Evolutionary conservation across 2,329 filamentous ascomycete genomes (phyloP).

Genomic region (Neospermospora avenae): DNA sequence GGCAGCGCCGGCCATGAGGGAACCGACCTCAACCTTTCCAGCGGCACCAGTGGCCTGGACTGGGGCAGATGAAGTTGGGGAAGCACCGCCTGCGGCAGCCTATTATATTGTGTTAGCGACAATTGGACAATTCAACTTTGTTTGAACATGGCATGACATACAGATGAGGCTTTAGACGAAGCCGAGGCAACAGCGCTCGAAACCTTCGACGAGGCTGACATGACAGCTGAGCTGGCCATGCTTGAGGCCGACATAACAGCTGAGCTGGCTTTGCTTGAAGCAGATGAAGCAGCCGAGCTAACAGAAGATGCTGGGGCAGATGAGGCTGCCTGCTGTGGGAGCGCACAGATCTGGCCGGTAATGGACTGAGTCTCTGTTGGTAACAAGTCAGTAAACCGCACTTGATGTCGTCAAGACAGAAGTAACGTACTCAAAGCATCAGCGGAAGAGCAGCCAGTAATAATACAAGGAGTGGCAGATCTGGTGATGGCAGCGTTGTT

Average conservation of each 20-base stretch:
- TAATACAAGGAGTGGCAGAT: constrained; percentile 25
- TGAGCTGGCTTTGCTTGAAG: neutral
- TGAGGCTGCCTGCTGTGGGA: neutral
- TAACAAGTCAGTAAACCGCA: neutral
- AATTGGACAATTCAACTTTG: neutral
- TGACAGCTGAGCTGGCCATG: neutral
- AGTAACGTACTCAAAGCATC: constrained; percentile 27
- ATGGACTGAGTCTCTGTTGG: constrained; percentile 18
- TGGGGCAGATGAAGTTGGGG: constrained; percentile 3
- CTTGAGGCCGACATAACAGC: neutral
- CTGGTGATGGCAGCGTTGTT: constrained; percentile 19
- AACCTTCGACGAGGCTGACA: neutral
- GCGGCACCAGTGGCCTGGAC: constrained; percentile 4
- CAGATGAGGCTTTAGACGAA: constrained; percentile 8
- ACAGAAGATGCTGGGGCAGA: constrained; percentile 3
- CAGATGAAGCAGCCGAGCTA: neutral
- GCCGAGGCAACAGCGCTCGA: neutral
- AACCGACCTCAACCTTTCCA: constrained; percentile 12
- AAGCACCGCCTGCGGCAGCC: neutral
- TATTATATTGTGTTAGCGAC: neutral
- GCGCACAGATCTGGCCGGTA: constrained; percentile 21
- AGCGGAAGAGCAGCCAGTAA: constrained; percentile 15
- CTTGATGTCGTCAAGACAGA: neutral
- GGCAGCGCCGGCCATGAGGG: constrained; percentile 17
- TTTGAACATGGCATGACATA: neutral